phyloP scores from a whole-genome alignment of 2,329 filamentous ascomycete genomes.

The Beauveria bassiana region DNA sequence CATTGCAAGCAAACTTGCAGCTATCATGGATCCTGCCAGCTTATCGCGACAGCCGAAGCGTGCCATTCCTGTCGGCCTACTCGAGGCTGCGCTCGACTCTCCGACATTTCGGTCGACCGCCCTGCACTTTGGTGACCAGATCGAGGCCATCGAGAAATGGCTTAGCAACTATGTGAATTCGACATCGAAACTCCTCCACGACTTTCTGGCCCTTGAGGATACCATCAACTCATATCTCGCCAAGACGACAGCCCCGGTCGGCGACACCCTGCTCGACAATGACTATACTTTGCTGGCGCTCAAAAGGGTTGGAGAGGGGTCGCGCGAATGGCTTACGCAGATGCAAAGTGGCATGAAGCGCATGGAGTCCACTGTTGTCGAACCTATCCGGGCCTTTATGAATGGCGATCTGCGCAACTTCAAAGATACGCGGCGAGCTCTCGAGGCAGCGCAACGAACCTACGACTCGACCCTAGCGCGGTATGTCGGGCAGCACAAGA shows the following conservation, averaged over 20 bases:
- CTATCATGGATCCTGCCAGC: constrained; percentile 16
- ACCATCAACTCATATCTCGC: constrained; percentile 69
- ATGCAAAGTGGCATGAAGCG: constrained; percentile 67
- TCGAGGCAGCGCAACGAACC: constrained; percentile 74
- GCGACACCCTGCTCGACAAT: constrained; percentile 83
- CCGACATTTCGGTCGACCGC: constrained; percentile 88
- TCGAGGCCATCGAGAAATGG: constrained; percentile 88
- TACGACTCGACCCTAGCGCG: constrained; percentile 77
- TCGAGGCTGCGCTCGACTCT: constrained; percentile 93
- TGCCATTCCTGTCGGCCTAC: constrained; percentile 69
- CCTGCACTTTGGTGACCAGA: constrained; percentile 81
- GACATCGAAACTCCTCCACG: constrained; percentile 48
- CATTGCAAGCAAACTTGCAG: constrained; percentile 15
- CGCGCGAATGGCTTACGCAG: constrained; percentile 79
- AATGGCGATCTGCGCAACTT: constrained; percentile 73
- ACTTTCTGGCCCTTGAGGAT: constrained; percentile 68
- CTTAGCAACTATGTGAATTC: constrained; percentile 56
- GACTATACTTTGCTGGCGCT: constrained; percentile 89
- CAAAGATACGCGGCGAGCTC: constrained; percentile 69
- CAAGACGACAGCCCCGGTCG: constrained; percentile 67
- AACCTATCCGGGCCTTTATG: constrained; percentile 75
- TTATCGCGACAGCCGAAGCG: constrained; percentile 22
- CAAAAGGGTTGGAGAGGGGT: constrained; percentile 75
- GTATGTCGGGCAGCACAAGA: constrained; percentile 79
- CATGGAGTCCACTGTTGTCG: constrained; percentile 67